phyloP scores from a whole-genome alignment of 257 asterid species.

The Nicotiana sylvestris region DNA sequence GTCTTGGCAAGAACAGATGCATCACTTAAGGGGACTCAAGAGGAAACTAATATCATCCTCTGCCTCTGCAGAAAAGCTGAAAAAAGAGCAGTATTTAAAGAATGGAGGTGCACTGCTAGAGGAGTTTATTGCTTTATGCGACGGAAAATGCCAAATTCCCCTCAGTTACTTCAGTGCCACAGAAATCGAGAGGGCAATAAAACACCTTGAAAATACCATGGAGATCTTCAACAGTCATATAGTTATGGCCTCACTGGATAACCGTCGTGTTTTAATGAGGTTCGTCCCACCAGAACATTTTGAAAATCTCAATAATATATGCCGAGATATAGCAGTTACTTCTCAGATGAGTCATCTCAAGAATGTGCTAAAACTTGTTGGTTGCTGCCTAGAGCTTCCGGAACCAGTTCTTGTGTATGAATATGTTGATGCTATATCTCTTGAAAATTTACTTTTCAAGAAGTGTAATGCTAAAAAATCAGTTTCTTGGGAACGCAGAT shows the following conservation, averaged over 20 bases:
- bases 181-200: constrained; percentile 15
- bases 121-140: constrained; percentile 8
- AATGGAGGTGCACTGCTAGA: constrained; percentile 3
- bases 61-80: background rate
- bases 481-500: constrained; percentile 7
- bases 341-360: constrained; percentile 22
- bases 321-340: constrained; percentile 17
- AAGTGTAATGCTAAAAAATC: background rate
- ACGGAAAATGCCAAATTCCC: constrained; percentile 8
- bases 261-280: background rate
- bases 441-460: background rate
- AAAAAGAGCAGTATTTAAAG: constrained; percentile 7
- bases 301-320: background rate
- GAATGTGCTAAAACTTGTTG: constrained; percentile 8
- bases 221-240: background rate
- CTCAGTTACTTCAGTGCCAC: background rate
- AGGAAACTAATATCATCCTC: background rate
- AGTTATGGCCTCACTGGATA: background rate
- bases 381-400: constrained; percentile 15
- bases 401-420: constrained; percentile 18
- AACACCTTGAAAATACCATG: background rate
- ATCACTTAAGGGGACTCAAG: background rate
- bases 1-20: background rate
- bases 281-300: background rate
- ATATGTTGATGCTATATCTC: background rate